These are phyloP conservation scores for Nectriaceae sp. DNA, from an alignment of 2,329 filamentous ascomycete genomes.

Conservation along the genomic window DNA sequence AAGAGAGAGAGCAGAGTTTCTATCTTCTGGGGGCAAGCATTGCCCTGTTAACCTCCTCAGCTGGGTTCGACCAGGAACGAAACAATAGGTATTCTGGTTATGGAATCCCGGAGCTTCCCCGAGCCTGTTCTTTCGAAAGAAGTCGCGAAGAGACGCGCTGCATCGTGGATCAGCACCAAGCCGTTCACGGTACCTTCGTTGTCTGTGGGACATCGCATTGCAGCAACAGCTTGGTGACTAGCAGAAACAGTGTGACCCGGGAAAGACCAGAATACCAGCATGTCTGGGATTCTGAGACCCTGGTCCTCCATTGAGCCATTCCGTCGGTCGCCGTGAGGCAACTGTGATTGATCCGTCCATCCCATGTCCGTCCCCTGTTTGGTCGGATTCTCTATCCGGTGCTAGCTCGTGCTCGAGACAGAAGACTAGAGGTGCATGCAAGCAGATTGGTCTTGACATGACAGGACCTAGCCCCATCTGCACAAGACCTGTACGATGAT, in stretches of 20 bases:
- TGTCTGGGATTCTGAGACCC: background rate
- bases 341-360: background rate
- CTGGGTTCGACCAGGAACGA: conserved; percentile 1
- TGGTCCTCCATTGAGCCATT: background rate
- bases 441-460: background rate
- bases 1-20: conserved; percentile 14
- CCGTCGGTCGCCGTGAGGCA: background rate
- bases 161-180: background rate
- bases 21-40: conserved; percentile 4
- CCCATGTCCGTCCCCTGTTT: background rate
- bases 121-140: too few species aligned
- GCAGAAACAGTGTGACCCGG: background rate
- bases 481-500: conserved; percentile 21
- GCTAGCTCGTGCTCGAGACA: background rate
- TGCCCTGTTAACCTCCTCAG: conserved; percentile 7
- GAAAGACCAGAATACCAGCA: too few species aligned
- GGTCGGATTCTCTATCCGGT: background rate
- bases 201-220: background rate
- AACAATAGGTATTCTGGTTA: background rate
- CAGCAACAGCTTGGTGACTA: background rate
- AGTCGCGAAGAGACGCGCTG: background rate
- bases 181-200: background rate
- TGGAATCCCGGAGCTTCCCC: too few species aligned
- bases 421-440: background rate
- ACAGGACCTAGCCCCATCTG: background rate